Evolutionary conservation across 192 early-diverging fungal genomes (phyloP).

Genomic region (Gaertneriomyces semiglobifer): DNA sequence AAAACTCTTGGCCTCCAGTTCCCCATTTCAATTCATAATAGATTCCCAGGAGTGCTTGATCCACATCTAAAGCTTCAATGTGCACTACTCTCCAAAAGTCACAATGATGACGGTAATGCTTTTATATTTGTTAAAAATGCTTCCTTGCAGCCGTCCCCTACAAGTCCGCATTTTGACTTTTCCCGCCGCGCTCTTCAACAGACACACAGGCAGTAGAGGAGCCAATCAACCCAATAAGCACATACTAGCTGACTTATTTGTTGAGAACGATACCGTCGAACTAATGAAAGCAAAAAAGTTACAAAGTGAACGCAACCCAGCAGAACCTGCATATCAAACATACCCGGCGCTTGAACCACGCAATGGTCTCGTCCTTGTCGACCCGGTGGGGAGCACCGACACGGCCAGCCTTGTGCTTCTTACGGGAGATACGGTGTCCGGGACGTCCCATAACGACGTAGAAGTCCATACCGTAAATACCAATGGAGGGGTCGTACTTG

Average conservation of each 20-base stretch:
- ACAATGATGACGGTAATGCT: too few species aligned
- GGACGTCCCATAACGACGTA: conserved; percentile 98
- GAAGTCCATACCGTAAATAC: conserved; percentile 99
- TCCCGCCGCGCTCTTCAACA: too few species aligned
- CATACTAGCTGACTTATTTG: conserved; percentile 60
- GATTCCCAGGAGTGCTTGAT: too few species aligned
- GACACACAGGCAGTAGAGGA: not conserved
- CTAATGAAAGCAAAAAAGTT: conserved; percentile 35
- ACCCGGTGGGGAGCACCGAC: conserved; percentile 90
- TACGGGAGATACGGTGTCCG: conserved; percentile 91
- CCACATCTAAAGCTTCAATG: too few species aligned
- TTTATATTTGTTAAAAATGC: too few species aligned
- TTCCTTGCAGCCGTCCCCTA: too few species aligned
- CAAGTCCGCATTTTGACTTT: too few species aligned
- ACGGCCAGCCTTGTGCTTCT: conserved; percentile 79
- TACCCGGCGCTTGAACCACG: conserved; percentile 97
- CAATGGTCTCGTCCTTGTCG: conserved; percentile 91
- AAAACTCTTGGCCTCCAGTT: too few species aligned
- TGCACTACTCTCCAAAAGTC: too few species aligned
- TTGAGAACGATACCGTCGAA: conserved; percentile 84
- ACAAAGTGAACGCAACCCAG: not conserved
- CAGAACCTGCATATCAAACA: not conserved
- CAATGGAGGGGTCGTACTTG: conserved; percentile 99
- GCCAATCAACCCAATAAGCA: conserved; percentile 1
- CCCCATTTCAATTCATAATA: too few species aligned